Evolutionary conservation across 768 basidiomycete genomes (phyloP), one percentile per base, ranked within the genome.

Genomic region (Mycena albidolilacea): DNA sequence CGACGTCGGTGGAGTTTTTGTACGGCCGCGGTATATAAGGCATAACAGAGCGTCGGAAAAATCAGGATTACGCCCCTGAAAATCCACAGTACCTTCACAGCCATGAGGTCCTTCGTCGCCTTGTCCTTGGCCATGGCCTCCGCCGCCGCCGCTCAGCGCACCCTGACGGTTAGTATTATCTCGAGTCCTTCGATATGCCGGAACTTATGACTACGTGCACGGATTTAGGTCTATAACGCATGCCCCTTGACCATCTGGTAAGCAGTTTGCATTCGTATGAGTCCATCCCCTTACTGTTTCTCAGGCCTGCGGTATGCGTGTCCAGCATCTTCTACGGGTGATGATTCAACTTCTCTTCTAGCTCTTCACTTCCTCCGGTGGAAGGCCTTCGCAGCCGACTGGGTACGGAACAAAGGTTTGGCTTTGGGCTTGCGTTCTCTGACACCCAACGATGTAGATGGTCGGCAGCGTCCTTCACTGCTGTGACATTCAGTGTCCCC

Each of bases 401-500:
- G 69, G 69, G 69, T 69, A 44, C 21, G 67, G 0, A 62, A 48
- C 23, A 3, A 38, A 7, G 35, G 14, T 9, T 0, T 35, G 5
- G 30, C 30, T 30, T 30, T 30, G 30, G 30, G 30, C 30, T 30
- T 30, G 30, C 30, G 3, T 30, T 30, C 30, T 30, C 30, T 30
- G 30, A 30, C 30, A 30, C 30, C 30, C 30, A 30, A 30, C 30
- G 30, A 30, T 30, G 30, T 30, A 43, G 67, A 62, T 64, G 71
- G 71, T 30, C 72, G 66, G 79, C 73, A 72, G 46, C 69, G 65
- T 21, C 52, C 41, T 23, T 69, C 82, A 5, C 81, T 14, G 52
- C 76, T 7, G 80, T 82, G n/a, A 78, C 77, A 21, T 84, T 87
- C 78, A 64, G 69, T 19, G 87, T 90, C 39, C 87, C 88, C 7